These are phyloP conservation scores for Calonectria pseudoreteaudii DNA, from an alignment of 2,329 filamentous ascomycete species.

Conservation along the genomic window DNA sequence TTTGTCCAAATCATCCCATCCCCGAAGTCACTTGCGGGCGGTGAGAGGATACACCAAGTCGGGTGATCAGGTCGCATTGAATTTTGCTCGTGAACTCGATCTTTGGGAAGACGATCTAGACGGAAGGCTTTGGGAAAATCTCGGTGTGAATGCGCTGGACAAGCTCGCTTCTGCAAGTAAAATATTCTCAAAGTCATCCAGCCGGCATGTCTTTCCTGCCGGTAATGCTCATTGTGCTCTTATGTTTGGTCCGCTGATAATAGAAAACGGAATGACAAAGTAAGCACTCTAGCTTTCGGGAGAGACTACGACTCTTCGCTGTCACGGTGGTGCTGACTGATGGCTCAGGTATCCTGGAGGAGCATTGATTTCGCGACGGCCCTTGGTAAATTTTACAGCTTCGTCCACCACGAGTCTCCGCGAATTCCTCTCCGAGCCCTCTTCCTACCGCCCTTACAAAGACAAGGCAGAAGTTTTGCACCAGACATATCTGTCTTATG, in stretches of 20 bases:
- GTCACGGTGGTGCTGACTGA: background rate
- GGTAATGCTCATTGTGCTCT: background rate
- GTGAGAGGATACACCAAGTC: background rate
- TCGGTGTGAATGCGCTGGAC: background rate
- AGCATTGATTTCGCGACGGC: background rate
- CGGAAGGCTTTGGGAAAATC: background rate
- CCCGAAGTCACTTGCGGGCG: background rate
- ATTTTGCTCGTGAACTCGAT: background rate
- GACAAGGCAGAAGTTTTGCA: background rate
- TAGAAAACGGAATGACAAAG: background rate
- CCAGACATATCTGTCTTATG: background rate
- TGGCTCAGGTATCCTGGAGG: background rate
- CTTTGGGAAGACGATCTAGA: background rate
- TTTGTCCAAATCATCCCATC: background rate
- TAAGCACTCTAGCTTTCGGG: background rate
- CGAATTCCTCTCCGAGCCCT: background rate
- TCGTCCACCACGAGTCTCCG: background rate
- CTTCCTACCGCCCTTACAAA: background rate
- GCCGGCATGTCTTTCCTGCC: background rate
- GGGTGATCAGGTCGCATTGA: background rate
- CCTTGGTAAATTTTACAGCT: background rate
- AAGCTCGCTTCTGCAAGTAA: background rate
- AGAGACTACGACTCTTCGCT: fast-evolving
- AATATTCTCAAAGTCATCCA: background rate
- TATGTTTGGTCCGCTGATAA: background rate